Evolutionary conservation across 495 filamentous ascomycete genomes (phyloP).

Genomic region (Pseudoneurospora amorphoporcata): DNA sequence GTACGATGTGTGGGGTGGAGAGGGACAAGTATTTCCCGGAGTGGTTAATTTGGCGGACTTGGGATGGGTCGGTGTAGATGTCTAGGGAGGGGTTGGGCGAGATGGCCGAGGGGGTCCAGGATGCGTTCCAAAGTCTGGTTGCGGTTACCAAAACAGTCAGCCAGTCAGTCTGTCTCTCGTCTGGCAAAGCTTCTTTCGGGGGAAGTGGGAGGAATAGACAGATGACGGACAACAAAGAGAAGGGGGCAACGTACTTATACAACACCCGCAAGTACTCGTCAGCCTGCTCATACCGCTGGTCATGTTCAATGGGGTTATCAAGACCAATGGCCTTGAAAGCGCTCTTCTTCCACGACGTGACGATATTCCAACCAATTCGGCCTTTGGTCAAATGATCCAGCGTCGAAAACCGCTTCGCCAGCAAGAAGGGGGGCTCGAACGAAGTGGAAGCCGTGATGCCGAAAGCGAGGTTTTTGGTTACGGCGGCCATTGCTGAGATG

Average conservation of each 20-base stretch:
- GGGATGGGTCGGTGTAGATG: constrained; percentile 42
- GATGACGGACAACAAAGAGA: too few relatives aligned
- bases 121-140: constrained; percentile 48
- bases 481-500: constrained; percentile 46
- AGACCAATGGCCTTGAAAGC: constrained; percentile 50
- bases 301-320: constrained; percentile 47
- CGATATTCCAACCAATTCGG: constrained; percentile 56
- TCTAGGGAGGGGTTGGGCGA: constrained; percentile 37
- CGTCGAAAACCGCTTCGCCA: constrained; percentile 51
- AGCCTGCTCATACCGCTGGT: constrained; percentile 49
- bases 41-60: constrained; percentile 50
- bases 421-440: constrained; percentile 47
- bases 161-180: neutral
- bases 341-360: constrained; percentile 50
- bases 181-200: too few relatives aligned
- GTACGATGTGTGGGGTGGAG: constrained; percentile 41
- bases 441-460: constrained; percentile 48
- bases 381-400: constrained; percentile 54
- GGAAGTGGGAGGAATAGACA: too few relatives aligned
- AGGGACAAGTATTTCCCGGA: constrained; percentile 48
- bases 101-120: constrained; percentile 45
- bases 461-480: constrained; percentile 44
- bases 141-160: too few relatives aligned
- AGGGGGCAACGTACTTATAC: constrained; percentile 35
- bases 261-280: constrained; percentile 51